Evolutionary conservation across 208 protist species (phyloP), one percentile per base, ranked within the genome.

Genomic region (Leishmania amazonensis): DNA sequence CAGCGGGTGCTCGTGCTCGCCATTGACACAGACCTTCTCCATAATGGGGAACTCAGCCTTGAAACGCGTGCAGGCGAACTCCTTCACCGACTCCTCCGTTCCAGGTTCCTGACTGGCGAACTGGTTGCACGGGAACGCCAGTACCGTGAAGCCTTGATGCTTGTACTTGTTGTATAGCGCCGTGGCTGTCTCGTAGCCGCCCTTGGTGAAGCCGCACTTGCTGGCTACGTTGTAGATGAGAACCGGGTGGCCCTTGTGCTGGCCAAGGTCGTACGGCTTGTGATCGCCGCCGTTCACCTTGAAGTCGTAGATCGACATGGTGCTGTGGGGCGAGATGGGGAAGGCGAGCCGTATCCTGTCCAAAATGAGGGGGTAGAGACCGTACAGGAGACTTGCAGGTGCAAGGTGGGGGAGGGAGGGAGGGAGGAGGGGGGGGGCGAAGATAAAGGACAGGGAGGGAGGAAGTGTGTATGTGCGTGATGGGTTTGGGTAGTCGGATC

Each of bases 61-160:
- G 81, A 88, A 89, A 60, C 83, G 83, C 6, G 90, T 90, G 85
- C 89, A 93, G n/a, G 82, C 92, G 40, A 96, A 92, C 76, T 92
- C 73, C 83, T 94, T 88, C 17, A 98, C 76, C 81, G 97, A 91
- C 80, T 89, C 87, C 77, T 91, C 91, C 6, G 85, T 93, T 28
- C 92, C 94, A 13, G 97, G 97, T 85, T 98, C 94, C 81, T 96
- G 92, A 15, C 79, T 67, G 40, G 77, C 92, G 74, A 98, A 98
- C 87, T 98, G 96, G 81, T 98, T 98, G 88, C 97, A 99, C 40
- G 97, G 97, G 76, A 99, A 99, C 21, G 94, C 97, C 2, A 99
- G 83, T 15, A 99, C 93, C 21, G 91, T 93, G 83, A 99, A 98
- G 64, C 94, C 94, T 75, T 76, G 85, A 45, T 87, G 78, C 78